Percentiles rank a stretch among this genome's conserved stretches.
phyloP scores from a whole-genome alignment of 305 asterid genomes.

The Fraxinus dipetala region DNA sequence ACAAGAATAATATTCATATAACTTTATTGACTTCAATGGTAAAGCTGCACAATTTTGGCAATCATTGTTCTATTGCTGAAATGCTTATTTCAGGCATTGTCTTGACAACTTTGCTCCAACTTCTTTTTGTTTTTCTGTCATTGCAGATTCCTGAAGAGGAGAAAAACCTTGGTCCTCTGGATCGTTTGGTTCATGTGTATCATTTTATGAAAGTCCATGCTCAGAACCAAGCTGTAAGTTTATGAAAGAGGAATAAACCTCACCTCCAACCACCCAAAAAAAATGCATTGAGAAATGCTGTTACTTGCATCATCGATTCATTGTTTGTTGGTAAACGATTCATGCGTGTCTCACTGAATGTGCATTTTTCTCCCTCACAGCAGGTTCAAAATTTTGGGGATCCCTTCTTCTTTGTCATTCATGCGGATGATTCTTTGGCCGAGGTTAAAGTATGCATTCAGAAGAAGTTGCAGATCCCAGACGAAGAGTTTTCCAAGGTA shows the following conservation, averaged over 20 bases:
- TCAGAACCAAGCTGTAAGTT: slow-evolving; percentile 49
- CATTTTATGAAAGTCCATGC: slow-evolving; percentile 49
- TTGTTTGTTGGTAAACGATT: not conserved
- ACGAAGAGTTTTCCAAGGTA: slow-evolving; percentile 75
- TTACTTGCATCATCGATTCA: not conserved
- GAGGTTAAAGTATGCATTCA: slow-evolving; percentile 62
- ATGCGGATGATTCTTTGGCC: slow-evolving; percentile 60
- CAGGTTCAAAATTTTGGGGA: slow-evolving; percentile 72
- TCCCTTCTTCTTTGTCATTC: slow-evolving; percentile 70
- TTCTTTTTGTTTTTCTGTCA: not conserved
- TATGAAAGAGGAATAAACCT: not conserved
- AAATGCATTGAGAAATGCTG: not conserved
- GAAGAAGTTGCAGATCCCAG: slow-evolving; percentile 58
- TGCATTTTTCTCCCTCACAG: slow-evolving; percentile 24
- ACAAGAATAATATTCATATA: not conserved
- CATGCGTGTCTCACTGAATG: slow-evolving; percentile 14
- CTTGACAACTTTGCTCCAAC: not conserved
- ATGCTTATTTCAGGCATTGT: not conserved
- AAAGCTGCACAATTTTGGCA: not conserved
- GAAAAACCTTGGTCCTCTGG: slow-evolving; percentile 30
- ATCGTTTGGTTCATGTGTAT: slow-evolving; percentile 24
- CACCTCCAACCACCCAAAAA: not conserved
- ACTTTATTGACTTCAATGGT: not conserved
- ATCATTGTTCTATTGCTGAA: not conserved
- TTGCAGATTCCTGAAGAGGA: slow-evolving; percentile 54